Evolutionary conservation across 148 eudicot species (phyloP), one percentile per base, ranked within the genome.

Genomic region (Rhododendron molle): DNA sequence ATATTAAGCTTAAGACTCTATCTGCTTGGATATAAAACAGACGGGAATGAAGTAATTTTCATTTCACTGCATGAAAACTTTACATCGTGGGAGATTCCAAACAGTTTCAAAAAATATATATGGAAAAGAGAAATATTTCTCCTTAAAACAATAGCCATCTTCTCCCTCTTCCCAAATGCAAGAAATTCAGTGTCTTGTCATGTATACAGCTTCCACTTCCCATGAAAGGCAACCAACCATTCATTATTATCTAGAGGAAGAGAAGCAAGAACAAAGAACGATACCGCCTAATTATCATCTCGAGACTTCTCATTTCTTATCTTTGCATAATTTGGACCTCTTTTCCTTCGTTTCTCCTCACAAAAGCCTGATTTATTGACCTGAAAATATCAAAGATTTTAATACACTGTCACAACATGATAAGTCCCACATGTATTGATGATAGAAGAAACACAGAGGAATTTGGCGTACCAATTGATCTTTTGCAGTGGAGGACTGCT

Each of bases 401-500:
- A 12, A 21, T 16, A 81, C 3, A 86, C 73, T 40, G 76, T 50
- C 72, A 72, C 56, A 44, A 77, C 46, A 34, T n/a, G 21, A 36
- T 0, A n/a, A n/a, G 28, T 16, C 5, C 44, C 23, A 30, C 30
- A 84, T 32, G 86, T 34, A 21, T 43, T 7, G 26, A 47, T n/a
- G 72, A 80, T 14, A 30, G 1, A 18, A 50, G 23, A 16, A 28
- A 18, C 8, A 11, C 5, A 3, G 26, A 2, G 34, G 49, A 62
- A 18, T 58, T 16, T 32, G 40, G 58, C 91, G 85, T 94, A 88
- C 95, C 96, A 67, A 92, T 85, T 62, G 95, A 94, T 87, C 91
- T 91, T 90, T 96, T 96, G 83, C 99, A 96, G 83, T 96, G 98
- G 78, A 95, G 97, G 81, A 96, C 98, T 5, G 99, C 99, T 88